Percentiles rank a stretch among this genome's conserved stretches.
Evolutionary conservation across 2,329 filamentous ascomycete species (phyloP).

Genomic region (Pseudogymnoascus sp.): DNA sequence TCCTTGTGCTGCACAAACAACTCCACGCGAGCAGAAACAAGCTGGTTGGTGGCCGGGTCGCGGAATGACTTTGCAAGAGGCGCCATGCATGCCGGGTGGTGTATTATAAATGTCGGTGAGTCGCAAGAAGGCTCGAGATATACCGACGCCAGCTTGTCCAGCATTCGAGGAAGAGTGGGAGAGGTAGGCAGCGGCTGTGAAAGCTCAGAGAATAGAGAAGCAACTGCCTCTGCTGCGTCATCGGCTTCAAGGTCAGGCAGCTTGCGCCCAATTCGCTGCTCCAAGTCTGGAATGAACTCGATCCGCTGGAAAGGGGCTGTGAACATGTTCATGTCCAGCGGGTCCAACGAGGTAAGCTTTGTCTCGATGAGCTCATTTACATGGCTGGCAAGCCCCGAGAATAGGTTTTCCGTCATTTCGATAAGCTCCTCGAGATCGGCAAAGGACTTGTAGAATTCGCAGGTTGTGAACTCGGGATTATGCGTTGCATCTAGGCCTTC

Average conservation of each 20-base stretch:
- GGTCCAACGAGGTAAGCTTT: constrained; percentile 40
- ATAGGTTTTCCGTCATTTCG: constrained; percentile 63
- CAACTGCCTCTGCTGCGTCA: constrained; percentile 52
- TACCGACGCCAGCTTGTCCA: constrained; percentile 69
- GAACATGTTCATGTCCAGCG: constrained; percentile 43
- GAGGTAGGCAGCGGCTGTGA: constrained; percentile 42
- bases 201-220: constrained; percentile 45
- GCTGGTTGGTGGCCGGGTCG: constrained; percentile 63
- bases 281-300: constrained; percentile 75
- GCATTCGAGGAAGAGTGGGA: constrained; percentile 58
- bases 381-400: constrained; percentile 51
- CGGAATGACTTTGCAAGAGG: constrained; percentile 82
- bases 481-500: constrained; percentile 87
- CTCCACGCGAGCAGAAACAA: constrained; percentile 74
- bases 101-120: constrained; percentile 72
- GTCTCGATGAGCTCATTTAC: constrained; percentile 40
- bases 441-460: constrained; percentile 92
- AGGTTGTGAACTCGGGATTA: constrained; percentile 95
- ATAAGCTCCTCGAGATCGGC: constrained; percentile 71
- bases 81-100: constrained; percentile 86
- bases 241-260: constrained; percentile 35
- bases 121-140: constrained; percentile 74
- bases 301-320: constrained; percentile 56
- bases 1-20: constrained; percentile 76
- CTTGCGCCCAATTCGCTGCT: constrained; percentile 51